Evolutionary conservation across 1,139 yeast genomes (phyloP), one percentile per base, ranked within the genome.

Genomic region (Candida labiduridarum): DNA sequence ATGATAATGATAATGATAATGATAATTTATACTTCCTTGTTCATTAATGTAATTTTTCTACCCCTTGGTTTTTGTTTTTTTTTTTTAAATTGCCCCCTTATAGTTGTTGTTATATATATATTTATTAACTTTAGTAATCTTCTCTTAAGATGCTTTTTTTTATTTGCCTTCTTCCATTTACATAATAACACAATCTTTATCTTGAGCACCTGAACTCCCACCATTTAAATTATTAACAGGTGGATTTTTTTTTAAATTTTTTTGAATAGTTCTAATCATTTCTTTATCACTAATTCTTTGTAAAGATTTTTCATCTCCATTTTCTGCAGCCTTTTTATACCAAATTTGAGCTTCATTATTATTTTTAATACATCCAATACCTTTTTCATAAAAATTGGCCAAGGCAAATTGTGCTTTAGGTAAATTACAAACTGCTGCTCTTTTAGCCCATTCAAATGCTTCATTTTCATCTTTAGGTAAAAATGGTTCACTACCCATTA

Each of bases 361-460:
- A 64, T 88, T 81, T 42, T 76, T 71, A 33, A 79, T 83, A 64
- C 96, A 86, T 2, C 99, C 99, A 56, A 90, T 83, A 1, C 98
- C 98, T 63, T 85, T 82, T 55, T 90, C 96, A 63, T 83, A 83
- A 61, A 92, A 91, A 63, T 87, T 87, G 19, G 94, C 96, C 43
- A 90, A 74, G 0, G 96, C 89, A 66, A 82, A 86, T 75, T 91
- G 96, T 1, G 96, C 98, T 66, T 89, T 90, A 18, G 91, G 80
- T 29, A 80, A 76, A 18, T 89, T 88, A 45, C 83, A 72, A 49
- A 79, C 74, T 0, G 98, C 97, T 0, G 98, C 94, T 56, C 90
- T 78, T 52, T 82, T 72, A 1, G 97, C 97, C 98, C 98, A 94
- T 63, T 89, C 95, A 67, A 87, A 94, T 1, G 97, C 96, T 67